phyloP scores from a whole-genome alignment of 2,329 filamentous ascomycete genomes.

The Clonostachys sp. region DNA sequence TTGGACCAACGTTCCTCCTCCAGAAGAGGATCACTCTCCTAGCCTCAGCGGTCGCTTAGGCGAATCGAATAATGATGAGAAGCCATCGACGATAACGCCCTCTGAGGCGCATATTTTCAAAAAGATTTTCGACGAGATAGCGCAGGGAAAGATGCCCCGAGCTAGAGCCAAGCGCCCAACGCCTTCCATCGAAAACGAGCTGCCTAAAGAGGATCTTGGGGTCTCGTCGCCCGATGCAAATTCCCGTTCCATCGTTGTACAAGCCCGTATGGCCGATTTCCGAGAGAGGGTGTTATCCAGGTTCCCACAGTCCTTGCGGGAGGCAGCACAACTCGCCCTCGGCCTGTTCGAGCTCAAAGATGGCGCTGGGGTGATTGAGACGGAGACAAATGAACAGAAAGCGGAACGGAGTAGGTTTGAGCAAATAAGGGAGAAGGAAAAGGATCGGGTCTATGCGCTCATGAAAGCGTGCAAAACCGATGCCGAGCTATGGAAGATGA shows the following conservation, averaged over 20 bases:
- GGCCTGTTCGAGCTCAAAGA: conserved; percentile 28
- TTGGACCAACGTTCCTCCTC: conserved; percentile 23
- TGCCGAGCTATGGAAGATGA: conserved; percentile 59
- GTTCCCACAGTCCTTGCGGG: conserved; percentile 31
- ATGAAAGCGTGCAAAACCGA: conserved; percentile 57
- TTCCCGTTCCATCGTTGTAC: conserved; percentile 23
- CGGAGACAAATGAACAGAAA: conserved; percentile 21
- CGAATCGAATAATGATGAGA: neutral
- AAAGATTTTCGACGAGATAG: conserved; percentile 46
- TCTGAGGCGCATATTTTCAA: conserved; percentile 54
- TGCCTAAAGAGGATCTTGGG: neutral
- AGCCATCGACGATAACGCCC: conserved; percentile 49
- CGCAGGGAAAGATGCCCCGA: conserved; percentile 22
- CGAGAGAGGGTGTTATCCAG: conserved; percentile 26
- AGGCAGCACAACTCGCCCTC: conserved; percentile 30
- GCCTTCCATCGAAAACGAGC: neutral
- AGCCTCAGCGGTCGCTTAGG: neutral
- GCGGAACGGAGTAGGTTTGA: conserved; percentile 28
- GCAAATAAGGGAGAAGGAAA: conserved; percentile 36
- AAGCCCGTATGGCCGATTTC: conserved; percentile 20
- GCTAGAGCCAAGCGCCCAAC: conserved; percentile 6
- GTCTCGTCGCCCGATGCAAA: neutral
- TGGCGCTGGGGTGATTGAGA: conserved; percentile 14
- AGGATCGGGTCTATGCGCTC: conserved; percentile 43
- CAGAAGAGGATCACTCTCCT: conserved; percentile 9